Conservation (phyloP, 768 basidiomycete species). For the Daedalea quercina region DNA sequence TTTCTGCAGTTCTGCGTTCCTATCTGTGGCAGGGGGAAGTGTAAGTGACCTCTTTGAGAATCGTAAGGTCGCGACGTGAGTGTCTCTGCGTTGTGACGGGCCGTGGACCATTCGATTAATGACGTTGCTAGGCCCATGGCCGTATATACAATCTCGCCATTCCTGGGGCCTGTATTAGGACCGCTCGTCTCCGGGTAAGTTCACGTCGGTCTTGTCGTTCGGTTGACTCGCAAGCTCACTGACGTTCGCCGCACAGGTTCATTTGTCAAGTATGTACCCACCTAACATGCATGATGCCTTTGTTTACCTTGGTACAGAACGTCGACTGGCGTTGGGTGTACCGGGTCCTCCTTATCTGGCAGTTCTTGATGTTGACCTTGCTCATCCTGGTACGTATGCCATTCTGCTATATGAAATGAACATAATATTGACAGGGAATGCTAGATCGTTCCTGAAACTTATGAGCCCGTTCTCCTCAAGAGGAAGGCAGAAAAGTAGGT, state of each 20-base stretch:
- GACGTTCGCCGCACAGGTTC: slow-evolving; percentile 38
- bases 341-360: slow-evolving; percentile 66
- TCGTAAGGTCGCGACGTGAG: slow-evolving; percentile 52
- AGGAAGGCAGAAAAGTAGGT: slow-evolving; percentile 48
- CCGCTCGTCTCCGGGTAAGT: slow-evolving; percentile 55
- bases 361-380: slow-evolving; percentile 33
- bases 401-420: neutral
- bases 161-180: slow-evolving; percentile 50
- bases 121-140: slow-evolving; percentile 42
- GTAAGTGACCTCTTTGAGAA: slow-evolving; percentile 55
- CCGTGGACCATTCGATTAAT: slow-evolving; percentile 5
- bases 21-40: slow-evolving; percentile 55
- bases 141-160: slow-evolving; percentile 45
- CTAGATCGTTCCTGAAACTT: slow-evolving; percentile 71
- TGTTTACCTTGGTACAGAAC: slow-evolving; percentile 29
- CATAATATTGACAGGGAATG: neutral
- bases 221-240: neutral
- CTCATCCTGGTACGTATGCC: neutral
- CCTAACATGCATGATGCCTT: neutral
- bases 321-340: slow-evolving; percentile 75
- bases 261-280: slow-evolving; percentile 39
- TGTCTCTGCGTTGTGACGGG: slow-evolving; percentile 1
- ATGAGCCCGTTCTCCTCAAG: slow-evolving; percentile 51
- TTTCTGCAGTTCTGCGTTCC: slow-evolving; percentile 47
- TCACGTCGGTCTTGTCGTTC: too few relatives aligned